Conservation (phyloP, 495 filamentous ascomycete genomes). For the Penicillium argentinense region DNA sequence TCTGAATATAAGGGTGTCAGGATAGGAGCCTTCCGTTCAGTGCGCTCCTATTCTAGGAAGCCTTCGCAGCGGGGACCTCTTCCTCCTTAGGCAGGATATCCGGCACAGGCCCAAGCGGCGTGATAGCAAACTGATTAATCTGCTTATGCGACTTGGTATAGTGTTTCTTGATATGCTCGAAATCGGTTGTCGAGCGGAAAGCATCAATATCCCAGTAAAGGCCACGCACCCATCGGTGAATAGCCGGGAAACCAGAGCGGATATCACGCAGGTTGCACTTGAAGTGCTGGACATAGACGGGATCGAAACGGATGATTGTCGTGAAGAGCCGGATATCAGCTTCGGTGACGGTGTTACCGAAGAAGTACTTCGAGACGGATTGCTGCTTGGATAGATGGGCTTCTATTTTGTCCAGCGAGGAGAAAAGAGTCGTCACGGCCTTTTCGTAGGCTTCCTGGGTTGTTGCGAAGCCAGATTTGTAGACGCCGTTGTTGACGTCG, state of each 20-base stretch:
- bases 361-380: constrained; percentile 58
- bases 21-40: too few species aligned
- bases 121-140: constrained; percentile 64
- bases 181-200: constrained; percentile 63
- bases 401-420: constrained; percentile 70
- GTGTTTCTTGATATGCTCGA: constrained; percentile 71
- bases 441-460: constrained; percentile 77
- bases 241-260: constrained; percentile 67
- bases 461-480: constrained; percentile 71
- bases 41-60: constrained; percentile 12
- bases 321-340: constrained; percentile 80
- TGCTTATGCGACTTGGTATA: constrained; percentile 71
- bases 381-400: constrained; percentile 54
- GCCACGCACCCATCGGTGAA: constrained; percentile 66
- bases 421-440: constrained; percentile 66
- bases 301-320: constrained; percentile 82
- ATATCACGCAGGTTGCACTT: constrained; percentile 89
- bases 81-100: constrained; percentile 60
- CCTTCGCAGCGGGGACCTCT: constrained; percentile 58
- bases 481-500: constrained; percentile 85
- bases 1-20: too few species aligned
- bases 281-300: constrained; percentile 91
- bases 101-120: constrained; percentile 63
- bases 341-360: constrained; percentile 71
- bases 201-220: constrained; percentile 68